phyloP scores from a whole-genome alignment of 768 basidiomycete genomes.

The Mycena haematopus region DNA sequence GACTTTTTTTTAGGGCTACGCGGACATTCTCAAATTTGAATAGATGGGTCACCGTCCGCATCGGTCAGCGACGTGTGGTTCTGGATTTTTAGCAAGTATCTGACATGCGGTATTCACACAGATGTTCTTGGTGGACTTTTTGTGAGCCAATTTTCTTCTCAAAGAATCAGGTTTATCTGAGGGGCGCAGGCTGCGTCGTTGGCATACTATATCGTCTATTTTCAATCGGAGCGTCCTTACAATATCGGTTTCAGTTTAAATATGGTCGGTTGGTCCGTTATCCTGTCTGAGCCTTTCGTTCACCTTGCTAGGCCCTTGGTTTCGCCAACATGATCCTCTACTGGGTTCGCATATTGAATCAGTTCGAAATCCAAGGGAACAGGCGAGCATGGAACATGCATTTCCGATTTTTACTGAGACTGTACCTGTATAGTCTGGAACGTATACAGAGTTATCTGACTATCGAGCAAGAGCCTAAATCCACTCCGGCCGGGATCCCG shows the following conservation, averaged over 20 bases:
- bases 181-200: not conserved
- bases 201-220: not conserved
- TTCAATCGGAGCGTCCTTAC: not conserved
- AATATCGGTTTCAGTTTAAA: not conserved
- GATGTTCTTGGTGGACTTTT: not conserved
- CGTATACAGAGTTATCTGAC: not conserved
- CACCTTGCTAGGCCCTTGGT: not conserved
- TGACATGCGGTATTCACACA: not conserved
- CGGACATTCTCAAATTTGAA: not conserved
- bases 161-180: not conserved
- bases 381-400: not conserved
- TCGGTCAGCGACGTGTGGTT: not conserved
- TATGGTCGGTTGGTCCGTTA: not conserved
- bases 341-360: not conserved
- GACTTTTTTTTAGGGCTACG: not conserved
- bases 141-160: not conserved
- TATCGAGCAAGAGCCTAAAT: not conserved
- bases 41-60: not conserved
- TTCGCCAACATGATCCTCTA: not conserved
- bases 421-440: not conserved
- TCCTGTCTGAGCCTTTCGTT: not conserved
- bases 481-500: not conserved
- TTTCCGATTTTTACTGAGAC: not conserved
- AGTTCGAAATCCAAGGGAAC: not conserved
- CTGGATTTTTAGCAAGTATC: not conserved